These are phyloP conservation scores for Cicer yamashitae DNA, from an alignment of 306 rosid genomes.

Conservation along the genomic window DNA sequence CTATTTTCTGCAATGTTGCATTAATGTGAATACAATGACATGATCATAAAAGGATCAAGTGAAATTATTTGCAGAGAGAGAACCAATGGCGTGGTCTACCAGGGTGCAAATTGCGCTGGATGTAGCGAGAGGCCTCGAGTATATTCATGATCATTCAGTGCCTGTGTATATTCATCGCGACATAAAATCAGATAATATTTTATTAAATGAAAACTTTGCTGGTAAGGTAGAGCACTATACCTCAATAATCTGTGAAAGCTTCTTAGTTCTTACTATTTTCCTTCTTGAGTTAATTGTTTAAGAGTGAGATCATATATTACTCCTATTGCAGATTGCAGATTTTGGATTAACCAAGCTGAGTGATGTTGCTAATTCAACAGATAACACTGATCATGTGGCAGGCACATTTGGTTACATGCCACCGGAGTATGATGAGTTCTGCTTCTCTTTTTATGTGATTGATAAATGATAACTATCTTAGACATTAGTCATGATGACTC, in stretches of 20 bases:
- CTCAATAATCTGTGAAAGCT: neutral
- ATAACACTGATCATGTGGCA: constrained; percentile 60
- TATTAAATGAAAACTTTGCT: constrained; percentile 70
- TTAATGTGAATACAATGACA: neutral
- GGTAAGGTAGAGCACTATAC: constrained; percentile 54
- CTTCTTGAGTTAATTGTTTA: neutral
- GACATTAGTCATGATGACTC: too few relatives aligned
- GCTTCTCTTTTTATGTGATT: neutral
- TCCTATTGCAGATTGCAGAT: constrained; percentile 75
- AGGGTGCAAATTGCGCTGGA: constrained; percentile 89
- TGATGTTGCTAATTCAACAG: constrained; percentile 66
- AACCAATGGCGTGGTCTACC: constrained; percentile 77
- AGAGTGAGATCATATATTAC: neutral
- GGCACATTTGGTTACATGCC: constrained; percentile 99
- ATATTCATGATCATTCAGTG: constrained; percentile 91
- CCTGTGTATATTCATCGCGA: constrained; percentile 94
- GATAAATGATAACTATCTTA: neutral
- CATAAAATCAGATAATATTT: constrained; percentile 86
- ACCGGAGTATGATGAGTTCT: constrained; percentile 67
- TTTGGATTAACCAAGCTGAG: constrained; percentile 85
- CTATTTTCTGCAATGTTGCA: neutral
- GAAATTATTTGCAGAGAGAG: constrained; percentile 53
- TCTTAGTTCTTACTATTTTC: constrained; percentile 4
- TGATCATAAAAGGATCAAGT: too few relatives aligned
- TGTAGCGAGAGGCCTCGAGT: constrained; percentile 91